phyloP scores from a whole-genome alignment of 148 eudicot genomes.

The Rhododendron ovatum region DNA sequence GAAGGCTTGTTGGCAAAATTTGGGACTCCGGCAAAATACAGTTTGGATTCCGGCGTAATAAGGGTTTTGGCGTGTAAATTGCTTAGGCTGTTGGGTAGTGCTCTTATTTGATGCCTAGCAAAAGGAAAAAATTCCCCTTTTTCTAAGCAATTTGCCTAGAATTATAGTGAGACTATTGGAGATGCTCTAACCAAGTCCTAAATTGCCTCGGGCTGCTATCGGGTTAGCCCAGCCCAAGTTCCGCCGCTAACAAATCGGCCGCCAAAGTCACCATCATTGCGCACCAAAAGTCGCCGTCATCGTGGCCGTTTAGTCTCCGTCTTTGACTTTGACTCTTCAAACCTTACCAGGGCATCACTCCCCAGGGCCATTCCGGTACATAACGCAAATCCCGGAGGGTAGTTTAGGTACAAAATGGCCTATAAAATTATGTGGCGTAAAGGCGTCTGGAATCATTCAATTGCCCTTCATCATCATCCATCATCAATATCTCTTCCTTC shows the following conservation, averaged over 20 bases:
- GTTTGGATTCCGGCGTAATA: too few relatives aligned
- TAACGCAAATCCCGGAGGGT: neutral
- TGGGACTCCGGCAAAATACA: too few relatives aligned
- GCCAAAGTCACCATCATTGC: neutral
- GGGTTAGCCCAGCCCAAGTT: neutral
- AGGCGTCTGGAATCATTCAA: neutral
- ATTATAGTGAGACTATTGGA: too few relatives aligned
- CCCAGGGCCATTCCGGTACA: neutral
- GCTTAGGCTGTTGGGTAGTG: too few relatives aligned
- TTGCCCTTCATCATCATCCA: neutral
- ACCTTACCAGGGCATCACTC: neutral
- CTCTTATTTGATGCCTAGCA: too few relatives aligned
- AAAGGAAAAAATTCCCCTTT: too few relatives aligned
- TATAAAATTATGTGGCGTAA: neutral
- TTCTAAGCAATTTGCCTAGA: too few relatives aligned
- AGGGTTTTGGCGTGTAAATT: too few relatives aligned
- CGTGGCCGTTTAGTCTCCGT: neutral
- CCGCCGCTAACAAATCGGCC: neutral
- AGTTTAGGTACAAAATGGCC: neutral
- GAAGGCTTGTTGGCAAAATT: too few relatives aligned
- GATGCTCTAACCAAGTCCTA: too few relatives aligned
- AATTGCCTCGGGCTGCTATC: neutral
- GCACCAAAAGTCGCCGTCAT: neutral
- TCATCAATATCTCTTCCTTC: neutral
- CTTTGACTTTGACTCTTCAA: neutral